A percentile compares a stretch with the other conserved stretches of the same genome.
Evolutionary conservation across 2,329 filamentous ascomycete species (phyloP).

Genomic region (Grosmannia serpens): DNA sequence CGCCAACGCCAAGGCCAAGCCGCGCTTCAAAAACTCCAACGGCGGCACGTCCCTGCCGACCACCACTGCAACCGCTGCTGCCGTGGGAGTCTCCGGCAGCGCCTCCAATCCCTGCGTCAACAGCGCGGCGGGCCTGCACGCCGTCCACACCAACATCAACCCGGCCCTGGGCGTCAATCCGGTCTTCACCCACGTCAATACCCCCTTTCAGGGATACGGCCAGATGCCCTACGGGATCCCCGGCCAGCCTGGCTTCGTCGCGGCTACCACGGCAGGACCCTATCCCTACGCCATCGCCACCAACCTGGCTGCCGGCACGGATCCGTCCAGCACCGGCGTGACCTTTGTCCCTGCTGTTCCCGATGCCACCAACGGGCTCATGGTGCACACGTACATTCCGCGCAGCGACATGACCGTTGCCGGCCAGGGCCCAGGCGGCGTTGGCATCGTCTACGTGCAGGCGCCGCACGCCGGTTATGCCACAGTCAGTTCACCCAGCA

Average conservation of each 20-base stretch:
- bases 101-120: neutral
- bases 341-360: conserved; percentile 49
- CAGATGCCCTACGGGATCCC: neutral
- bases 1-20: neutral
- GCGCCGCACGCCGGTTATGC: conserved; percentile 1
- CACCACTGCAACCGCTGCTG: conserved; percentile 7
- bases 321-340: conserved; percentile 23
- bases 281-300: neutral
- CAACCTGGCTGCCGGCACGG: conserved; percentile 2
- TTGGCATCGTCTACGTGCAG: conserved; percentile 9
- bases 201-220: neutral
- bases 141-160: conserved; percentile 7
- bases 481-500: conserved; percentile 9
- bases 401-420: conserved; percentile 31
- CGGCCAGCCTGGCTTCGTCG: conserved; percentile 14
- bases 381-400: conserved; percentile 43
- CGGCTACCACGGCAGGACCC: conserved; percentile 3
- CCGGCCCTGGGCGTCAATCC: conserved; percentile 11
- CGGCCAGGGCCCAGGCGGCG: conserved; percentile 12
- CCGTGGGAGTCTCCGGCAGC: neutral
- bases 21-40: neutral
- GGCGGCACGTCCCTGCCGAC: neutral
- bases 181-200: conserved; percentile 10
- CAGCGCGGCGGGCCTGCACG: neutral
- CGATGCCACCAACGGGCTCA: conserved; percentile 44